Conservation (phyloP, 1,139 yeast genomes). For the Nakaseomyces glabratus region DNA sequence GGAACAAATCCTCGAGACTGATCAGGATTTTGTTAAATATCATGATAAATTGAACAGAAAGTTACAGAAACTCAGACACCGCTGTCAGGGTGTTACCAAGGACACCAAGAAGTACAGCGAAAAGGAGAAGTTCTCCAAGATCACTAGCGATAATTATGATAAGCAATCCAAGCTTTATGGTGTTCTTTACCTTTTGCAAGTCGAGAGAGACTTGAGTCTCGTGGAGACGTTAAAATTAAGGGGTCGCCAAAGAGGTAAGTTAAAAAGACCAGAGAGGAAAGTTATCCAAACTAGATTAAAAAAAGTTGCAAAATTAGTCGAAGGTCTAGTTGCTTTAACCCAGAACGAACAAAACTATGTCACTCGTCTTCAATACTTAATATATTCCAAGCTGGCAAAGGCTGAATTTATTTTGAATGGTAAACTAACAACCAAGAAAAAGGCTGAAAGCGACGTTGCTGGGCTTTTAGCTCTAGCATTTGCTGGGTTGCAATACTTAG, state of each 20-base stretch:
- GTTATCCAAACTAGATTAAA: slow-evolving; percentile 61
- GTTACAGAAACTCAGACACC: slow-evolving; percentile 26
- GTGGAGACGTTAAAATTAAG: slow-evolving; percentile 27
- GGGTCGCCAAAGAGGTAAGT: slow-evolving; percentile 26
- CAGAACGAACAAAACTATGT: slow-evolving; percentile 31
- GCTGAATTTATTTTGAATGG: slow-evolving; percentile 40
- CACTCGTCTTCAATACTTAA: slow-evolving; percentile 47
- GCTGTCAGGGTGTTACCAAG: slow-evolving; percentile 24
- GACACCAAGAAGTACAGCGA: slow-evolving; percentile 26
- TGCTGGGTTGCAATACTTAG: slow-evolving; percentile 20
- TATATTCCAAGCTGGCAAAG: slow-evolving; percentile 50
- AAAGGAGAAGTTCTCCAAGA: slow-evolving; percentile 22
- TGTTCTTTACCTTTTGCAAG: slow-evolving; percentile 23
- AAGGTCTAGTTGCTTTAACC: slow-evolving; percentile 39
- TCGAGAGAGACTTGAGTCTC: slow-evolving; percentile 28
- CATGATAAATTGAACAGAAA: slow-evolving; percentile 28
- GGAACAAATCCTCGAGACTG: slow-evolving; percentile 27
- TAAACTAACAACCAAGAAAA: slow-evolving; percentile 48
- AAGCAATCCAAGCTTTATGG: slow-evolving; percentile 26
- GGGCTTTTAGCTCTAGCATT: slow-evolving; percentile 20
- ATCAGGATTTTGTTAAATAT: slow-evolving; percentile 24
- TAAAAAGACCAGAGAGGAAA: slow-evolving; percentile 33
- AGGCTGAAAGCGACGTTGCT: slow-evolving; percentile 21
- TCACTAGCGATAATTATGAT: slow-evolving; percentile 23
- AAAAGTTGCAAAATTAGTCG: slow-evolving; percentile 44